Percentiles rank a stretch among this genome's conserved stretches.
Conservation (phyloP, 2,329 filamentous ascomycete genomes). For the Paecilomyces formosus region DNA sequence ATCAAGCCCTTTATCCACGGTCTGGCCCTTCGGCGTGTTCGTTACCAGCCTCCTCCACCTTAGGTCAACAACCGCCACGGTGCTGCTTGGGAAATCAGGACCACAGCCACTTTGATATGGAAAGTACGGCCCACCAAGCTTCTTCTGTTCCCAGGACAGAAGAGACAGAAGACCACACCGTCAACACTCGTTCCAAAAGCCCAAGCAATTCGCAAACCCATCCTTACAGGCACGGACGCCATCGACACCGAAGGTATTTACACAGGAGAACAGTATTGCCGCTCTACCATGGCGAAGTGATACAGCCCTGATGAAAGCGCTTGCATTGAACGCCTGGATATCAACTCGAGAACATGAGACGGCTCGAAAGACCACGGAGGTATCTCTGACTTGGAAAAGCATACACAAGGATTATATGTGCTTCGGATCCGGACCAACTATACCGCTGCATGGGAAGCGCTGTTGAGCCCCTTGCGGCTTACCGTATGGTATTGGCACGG, state of each 20-base stretch:
- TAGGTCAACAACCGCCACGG: slow-evolving; percentile 8
- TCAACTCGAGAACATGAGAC: background rate
- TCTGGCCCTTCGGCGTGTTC: slow-evolving; percentile 9
- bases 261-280: slow-evolving; percentile 2
- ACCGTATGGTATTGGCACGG: background rate
- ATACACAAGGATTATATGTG: background rate
- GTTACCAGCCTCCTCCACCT: slow-evolving; percentile 7
- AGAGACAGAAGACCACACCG: too few species aligned
- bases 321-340: background rate
- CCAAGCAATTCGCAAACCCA: too few species aligned
- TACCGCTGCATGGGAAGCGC: background rate
- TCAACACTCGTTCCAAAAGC: too few species aligned
- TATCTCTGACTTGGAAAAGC: background rate
- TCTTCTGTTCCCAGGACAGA: slow-evolving; percentile 2
- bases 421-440: background rate
- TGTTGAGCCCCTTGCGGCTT: background rate
- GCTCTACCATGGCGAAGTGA: slow-evolving; percentile 7
- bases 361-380: background rate
- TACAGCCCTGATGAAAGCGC: background rate
- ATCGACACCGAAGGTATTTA: too few species aligned
- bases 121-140: slow-evolving; percentile 12
- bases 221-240: too few species aligned
- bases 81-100: slow-evolving; percentile 6
- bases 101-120: slow-evolving; percentile 10
- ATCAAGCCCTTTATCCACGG: background rate